Conservation (phyloP, 139 green algal species). For the Zygnema cylindricum region DNA sequence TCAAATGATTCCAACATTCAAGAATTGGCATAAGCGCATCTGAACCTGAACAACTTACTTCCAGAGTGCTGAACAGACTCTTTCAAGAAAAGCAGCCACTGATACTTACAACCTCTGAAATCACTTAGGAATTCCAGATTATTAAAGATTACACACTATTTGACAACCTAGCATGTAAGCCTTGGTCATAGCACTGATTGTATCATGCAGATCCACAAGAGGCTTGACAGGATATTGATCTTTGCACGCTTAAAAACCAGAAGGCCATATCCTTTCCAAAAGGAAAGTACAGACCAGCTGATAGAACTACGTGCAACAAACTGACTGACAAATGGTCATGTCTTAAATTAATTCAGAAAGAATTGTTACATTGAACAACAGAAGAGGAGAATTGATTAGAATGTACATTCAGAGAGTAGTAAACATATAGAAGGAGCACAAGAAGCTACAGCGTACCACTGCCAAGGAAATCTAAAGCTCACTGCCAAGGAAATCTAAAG, state of each 20-base stretch:
- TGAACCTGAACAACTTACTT: too few species aligned
- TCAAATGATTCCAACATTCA: too few species aligned
- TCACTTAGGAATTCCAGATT: too few species aligned
- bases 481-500: background rate
- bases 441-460: background rate
- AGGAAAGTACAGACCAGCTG: background rate
- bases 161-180: too few species aligned
- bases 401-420: background rate
- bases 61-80: too few species aligned
- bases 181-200: too few species aligned
- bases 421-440: background rate
- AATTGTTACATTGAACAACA: background rate
- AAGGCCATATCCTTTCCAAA: background rate
- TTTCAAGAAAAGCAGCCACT: too few species aligned
- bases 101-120: too few species aligned
- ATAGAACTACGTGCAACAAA: background rate
- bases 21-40: too few species aligned
- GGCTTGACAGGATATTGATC: background rate
- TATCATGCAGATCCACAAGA: constrained; percentile 2
- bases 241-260: background rate
- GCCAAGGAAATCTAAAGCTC: background rate
- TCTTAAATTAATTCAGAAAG: background rate
- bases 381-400: background rate
- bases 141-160: too few species aligned
- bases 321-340: background rate